These are phyloP conservation scores for Alternaria angustiovoidea DNA, from an alignment of 2,329 filamentous ascomycete species.

Conservation along the genomic window DNA sequence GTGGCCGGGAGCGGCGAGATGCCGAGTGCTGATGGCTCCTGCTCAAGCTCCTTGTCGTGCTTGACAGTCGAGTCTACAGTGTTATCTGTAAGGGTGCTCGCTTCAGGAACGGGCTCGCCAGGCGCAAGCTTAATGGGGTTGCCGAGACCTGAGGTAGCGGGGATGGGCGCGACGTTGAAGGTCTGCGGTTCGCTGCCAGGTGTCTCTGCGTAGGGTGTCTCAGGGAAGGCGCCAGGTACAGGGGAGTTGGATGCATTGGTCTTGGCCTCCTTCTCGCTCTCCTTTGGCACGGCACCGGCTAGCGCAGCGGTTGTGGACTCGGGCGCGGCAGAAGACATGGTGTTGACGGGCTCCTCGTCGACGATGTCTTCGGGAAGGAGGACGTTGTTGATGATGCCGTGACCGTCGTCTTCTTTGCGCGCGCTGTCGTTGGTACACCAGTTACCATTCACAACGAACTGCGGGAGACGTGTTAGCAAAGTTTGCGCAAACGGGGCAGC, in stretches of 20 bases:
- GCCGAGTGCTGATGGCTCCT: constrained; percentile 56
- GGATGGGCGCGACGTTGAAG: constrained; percentile 67
- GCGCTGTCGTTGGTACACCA: constrained; percentile 86
- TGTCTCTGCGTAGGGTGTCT: constrained; percentile 72
- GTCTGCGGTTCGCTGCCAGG: constrained; percentile 51
- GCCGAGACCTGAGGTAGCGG: constrained; percentile 65
- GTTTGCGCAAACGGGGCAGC: constrained; percentile 12
- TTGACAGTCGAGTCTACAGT: constrained; percentile 70
- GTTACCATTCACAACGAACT: constrained; percentile 95
- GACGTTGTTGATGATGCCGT: constrained; percentile 93
- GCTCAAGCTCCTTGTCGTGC: constrained; percentile 41
- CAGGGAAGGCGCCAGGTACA: constrained; percentile 73
- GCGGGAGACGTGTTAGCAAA: constrained; percentile 34
- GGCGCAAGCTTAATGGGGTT: constrained; percentile 83
- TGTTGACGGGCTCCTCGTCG: constrained; percentile 56
- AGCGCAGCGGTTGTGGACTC: constrained; percentile 75
- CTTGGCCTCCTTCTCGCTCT: constrained; percentile 46
- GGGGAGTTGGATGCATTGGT: constrained; percentile 50
- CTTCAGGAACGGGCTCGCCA: constrained; percentile 80
- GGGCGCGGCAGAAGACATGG: constrained; percentile 73
- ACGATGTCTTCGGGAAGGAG: constrained; percentile 76
- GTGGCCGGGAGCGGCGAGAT: constrained; percentile 68
- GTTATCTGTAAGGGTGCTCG: constrained; percentile 69
- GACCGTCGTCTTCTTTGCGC: constrained; percentile 81
- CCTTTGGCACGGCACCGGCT: constrained; percentile 71